phyloP scores from a whole-genome alignment of 179 eudicot genomes.

The Heliamphora pulchella region DNA sequence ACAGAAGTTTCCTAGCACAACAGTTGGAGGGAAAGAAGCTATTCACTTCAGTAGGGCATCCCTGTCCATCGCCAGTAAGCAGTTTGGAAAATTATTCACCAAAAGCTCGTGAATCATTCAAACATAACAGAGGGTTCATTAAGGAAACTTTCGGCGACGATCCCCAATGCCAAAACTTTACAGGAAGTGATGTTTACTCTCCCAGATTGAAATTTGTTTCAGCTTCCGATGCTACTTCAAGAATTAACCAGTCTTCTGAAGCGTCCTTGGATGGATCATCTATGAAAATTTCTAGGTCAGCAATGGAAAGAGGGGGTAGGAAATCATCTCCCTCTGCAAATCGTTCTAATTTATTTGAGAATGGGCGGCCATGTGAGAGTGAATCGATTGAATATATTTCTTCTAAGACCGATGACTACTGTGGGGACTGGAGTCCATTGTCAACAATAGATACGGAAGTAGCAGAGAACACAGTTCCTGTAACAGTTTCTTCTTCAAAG shows the following conservation, averaged over 20 bases:
- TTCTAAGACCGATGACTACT: slow-evolving; percentile 20
- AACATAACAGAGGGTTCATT: slow-evolving; percentile 9
- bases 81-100: slow-evolving; percentile 9
- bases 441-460: slow-evolving; percentile 27
- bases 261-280: slow-evolving; percentile 85
- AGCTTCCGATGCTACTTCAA: slow-evolving; percentile 25
- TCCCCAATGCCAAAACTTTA: background rate
- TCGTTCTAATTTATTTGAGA: slow-evolving; percentile 10
- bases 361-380: slow-evolving; percentile 23
- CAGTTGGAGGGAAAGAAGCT: slow-evolving; percentile 33
- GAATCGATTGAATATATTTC: slow-evolving; percentile 19
- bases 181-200: slow-evolving; percentile 21
- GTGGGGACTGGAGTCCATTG: slow-evolving; percentile 31
- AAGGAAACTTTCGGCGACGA: slow-evolving; percentile 21
- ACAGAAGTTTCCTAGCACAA: slow-evolving; percentile 16
- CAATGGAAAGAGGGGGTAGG: slow-evolving; percentile 56
- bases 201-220: slow-evolving; percentile 28
- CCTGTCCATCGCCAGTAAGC: background rate
- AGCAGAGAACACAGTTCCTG: slow-evolving; percentile 23
- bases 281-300: slow-evolving; percentile 41
- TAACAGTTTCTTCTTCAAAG: slow-evolving; percentile 25
- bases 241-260: slow-evolving; percentile 42
- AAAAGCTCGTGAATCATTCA: background rate
- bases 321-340: slow-evolving; percentile 30
- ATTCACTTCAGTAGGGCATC: slow-evolving; percentile 22